Evolutionary conservation across 805 yeast genomes (phyloP).

Genomic region (Ogataea haglerorum): DNA sequence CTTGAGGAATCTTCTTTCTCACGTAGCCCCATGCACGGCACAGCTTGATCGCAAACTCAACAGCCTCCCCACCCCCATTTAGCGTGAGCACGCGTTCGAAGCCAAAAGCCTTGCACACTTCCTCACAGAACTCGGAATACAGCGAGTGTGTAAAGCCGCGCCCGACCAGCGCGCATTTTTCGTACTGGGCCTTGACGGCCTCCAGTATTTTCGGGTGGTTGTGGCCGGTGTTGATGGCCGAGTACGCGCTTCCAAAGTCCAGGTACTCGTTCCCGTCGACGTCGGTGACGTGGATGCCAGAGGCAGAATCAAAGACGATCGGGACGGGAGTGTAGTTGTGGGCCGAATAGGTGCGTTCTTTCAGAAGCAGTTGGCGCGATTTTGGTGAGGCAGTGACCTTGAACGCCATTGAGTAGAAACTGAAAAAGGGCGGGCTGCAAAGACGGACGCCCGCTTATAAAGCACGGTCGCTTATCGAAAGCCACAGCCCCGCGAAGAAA

Average conservation of each 20-base stretch:
- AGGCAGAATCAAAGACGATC: conserved; percentile 23
- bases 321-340: conserved; percentile 31
- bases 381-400: conserved; percentile 19
- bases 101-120: conserved; percentile 27
- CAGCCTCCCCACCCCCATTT: conserved; percentile 35
- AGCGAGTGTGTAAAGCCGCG: conserved; percentile 26
- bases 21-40: conserved; percentile 32
- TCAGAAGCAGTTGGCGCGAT: conserved; percentile 13
- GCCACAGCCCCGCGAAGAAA: not conserved
- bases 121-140: conserved; percentile 26
- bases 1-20: conserved; percentile 27
- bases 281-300: conserved; percentile 23
- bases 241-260: conserved; percentile 29
- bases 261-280: conserved; percentile 27
- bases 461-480: too few species aligned
- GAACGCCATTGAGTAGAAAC: conserved; percentile 8
- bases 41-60: conserved; percentile 39
- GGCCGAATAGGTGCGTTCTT: conserved; percentile 26
- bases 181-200: conserved; percentile 33
- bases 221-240: conserved; percentile 31
- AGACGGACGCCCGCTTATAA: too few species aligned
- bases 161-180: conserved; percentile 30
- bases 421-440: too few species aligned
- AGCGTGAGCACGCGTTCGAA: conserved; percentile 31
- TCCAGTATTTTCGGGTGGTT: conserved; percentile 27